Percentiles rank a stretch among this genome's conserved stretches.
phyloP scores from a whole-genome alignment of 179 eudicot genomes.

The Spergularia azorica region DNA sequence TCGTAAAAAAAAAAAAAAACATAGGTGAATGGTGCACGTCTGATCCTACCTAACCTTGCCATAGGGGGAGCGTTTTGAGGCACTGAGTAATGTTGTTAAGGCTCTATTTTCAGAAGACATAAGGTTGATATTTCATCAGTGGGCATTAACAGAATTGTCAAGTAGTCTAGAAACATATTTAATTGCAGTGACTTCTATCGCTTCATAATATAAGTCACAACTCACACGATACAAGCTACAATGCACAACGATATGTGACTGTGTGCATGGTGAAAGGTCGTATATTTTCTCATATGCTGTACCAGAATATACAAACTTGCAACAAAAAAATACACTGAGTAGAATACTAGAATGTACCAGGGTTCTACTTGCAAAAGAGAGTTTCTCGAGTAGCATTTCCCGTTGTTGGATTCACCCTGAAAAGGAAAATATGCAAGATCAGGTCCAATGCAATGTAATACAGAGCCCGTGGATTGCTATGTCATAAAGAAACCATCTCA shows the following conservation, averaged over 20 bases:
- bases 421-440: neutral
- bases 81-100: no score
- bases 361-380: conserved; percentile 59
- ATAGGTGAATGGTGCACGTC: no score
- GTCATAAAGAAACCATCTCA: conserved; percentile 29
- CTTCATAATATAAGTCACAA: neutral
- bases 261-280: neutral
- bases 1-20: no score
- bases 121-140: no score
- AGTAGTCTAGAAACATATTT: no score
- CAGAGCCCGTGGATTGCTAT: neutral
- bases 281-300: neutral
- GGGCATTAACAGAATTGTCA: no score
- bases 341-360: conserved; percentile 11
- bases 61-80: no score
- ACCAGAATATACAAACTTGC: conserved; percentile 11
- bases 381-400: conserved; percentile 82
- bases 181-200: no score
- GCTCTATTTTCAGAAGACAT: no score
- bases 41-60: no score
- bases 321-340: neutral
- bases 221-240: neutral
- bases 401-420: conserved; percentile 78
- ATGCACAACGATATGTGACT: no score
- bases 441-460: neutral